Conservation (phyloP, 495 filamentous ascomycete genomes). For the Aspergillus conjunctus region DNA sequence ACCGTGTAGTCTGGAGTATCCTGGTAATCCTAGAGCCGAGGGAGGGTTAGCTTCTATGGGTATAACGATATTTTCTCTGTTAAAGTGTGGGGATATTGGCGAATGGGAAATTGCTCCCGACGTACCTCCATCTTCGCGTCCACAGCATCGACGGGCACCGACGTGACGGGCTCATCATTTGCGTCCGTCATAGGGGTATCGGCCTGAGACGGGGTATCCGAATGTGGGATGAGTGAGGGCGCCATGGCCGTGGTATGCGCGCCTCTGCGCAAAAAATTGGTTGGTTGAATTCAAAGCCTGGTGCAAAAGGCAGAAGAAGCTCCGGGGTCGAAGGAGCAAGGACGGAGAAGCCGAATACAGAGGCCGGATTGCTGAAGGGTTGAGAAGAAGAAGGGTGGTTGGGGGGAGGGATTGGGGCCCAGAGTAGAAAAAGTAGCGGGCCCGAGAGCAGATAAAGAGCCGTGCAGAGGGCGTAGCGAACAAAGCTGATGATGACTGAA, state of each 20-base stretch:
- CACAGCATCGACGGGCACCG: constrained; percentile 44
- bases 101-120: constrained; percentile 10
- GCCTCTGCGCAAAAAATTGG: constrained; percentile 30
- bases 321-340: background rate
- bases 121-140: constrained; percentile 53
- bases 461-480: constrained; percentile 3
- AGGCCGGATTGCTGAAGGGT: background rate
- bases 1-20: constrained; percentile 83
- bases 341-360: background rate
- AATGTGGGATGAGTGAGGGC: constrained; percentile 53
- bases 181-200: constrained; percentile 64
- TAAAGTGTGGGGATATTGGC: background rate
- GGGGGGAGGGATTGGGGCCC: background rate
- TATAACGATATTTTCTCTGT: background rate
- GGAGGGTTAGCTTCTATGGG: background rate
- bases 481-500: constrained; percentile 20
- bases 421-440: constrained; percentile 1
- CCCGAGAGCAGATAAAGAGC: constrained; percentile 3
- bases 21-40: constrained; percentile 62
- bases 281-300: constrained; percentile 1
- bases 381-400: background rate
- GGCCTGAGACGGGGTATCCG: constrained; percentile 51
- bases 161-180: constrained; percentile 51
- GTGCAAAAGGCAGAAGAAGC: background rate
- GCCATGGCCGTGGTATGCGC: constrained; percentile 56